Percentiles rank a stretch among this genome's conserved stretches.
Conservation (phyloP, 1,139 yeast species). For the Pneumocystis sp. region DNA sequence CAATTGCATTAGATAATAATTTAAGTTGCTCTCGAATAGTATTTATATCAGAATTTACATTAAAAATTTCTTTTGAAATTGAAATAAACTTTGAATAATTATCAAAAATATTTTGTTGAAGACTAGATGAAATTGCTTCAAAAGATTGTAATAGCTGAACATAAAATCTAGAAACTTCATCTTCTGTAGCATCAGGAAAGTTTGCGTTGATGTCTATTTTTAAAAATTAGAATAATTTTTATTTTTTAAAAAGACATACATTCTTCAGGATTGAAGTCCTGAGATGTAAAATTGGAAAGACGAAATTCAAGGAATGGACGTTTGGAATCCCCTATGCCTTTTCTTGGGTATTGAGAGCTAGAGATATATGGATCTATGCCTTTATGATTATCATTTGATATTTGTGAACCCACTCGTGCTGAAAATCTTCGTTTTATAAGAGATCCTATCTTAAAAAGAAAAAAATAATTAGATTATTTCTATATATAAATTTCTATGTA, state of each 20-base stretch:
- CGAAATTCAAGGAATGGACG: background rate
- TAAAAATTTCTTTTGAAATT: constrained; percentile 12
- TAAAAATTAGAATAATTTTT: background rate
- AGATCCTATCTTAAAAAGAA: background rate
- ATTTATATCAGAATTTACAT: constrained; percentile 10
- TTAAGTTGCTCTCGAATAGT: constrained; percentile 9
- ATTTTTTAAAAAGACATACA: background rate
- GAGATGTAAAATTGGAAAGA: constrained; percentile 8
- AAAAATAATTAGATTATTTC: background rate
- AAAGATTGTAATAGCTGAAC: constrained; percentile 5
- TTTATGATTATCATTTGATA: background rate
- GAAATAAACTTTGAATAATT: constrained; percentile 13
- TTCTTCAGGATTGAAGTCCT: constrained; percentile 9
- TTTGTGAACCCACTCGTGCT: background rate
- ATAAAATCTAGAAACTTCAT: constrained; percentile 11
- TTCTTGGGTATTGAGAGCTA: background rate
- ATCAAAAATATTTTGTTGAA: constrained; percentile 12
- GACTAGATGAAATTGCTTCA: constrained; percentile 6
- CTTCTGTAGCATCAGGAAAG: constrained; percentile 11
- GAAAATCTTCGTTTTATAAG: background rate
- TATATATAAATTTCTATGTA: background rate
- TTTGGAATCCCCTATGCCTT: background rate
- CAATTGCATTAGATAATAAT: constrained; percentile 5
- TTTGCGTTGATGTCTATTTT: constrained; percentile 5
- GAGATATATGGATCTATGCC: background rate